Evolutionary conservation across 805 yeast species (phyloP), one percentile per base, ranked within the genome.

Genomic region (Metschnikowia cubensis): DNA sequence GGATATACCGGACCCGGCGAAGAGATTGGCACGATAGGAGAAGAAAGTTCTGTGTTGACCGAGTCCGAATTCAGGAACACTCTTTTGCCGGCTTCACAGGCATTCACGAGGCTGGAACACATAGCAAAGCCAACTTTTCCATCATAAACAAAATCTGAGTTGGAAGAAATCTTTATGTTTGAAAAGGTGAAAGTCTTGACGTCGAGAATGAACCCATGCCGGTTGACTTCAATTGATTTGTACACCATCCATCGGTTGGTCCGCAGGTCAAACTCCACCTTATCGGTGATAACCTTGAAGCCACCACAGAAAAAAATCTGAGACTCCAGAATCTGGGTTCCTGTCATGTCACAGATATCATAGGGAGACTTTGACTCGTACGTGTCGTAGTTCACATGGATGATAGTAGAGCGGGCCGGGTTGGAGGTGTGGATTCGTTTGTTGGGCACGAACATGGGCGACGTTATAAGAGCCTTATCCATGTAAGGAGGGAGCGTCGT

Each of bases 251-350:
- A 67, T 51, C 67, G 52, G 50, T 62, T 68, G 17, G 57, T 47
- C 2, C 59, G 56, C 4, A 59, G 58, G 6, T 57, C 49, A 49
- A 67, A 63, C 1, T 49, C 48, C 6, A 63, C 66, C 1, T 64
- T 56, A 11, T 59, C 63, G 15, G 59, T 58, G 21, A 55, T 52
- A 18, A 73, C 49, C 47, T 77, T 79, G 61, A 84, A 79, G 0
- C 94, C 95, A n/a, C 92, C 95, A 60, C 80, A 84, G 51, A 77
- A 75, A 54, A 85, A 74, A 14, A 82, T 72, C 57, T 83, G 83
- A 35, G 81, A 66, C n/a, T 74, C 70, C 4, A 87, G 78, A 4
- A 86, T 67, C 48, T 67, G 71, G 7, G 80, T 70, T 15, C 79
- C 73, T 5, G 73, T 59, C 62, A 81, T 67, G 48, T 81, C 75